A percentile compares a stretch with the other conserved stretches of the same genome.
Evolutionary conservation across 805 yeast genomes (phyloP).

Genomic region (Limtongozyma cylindracea): DNA sequence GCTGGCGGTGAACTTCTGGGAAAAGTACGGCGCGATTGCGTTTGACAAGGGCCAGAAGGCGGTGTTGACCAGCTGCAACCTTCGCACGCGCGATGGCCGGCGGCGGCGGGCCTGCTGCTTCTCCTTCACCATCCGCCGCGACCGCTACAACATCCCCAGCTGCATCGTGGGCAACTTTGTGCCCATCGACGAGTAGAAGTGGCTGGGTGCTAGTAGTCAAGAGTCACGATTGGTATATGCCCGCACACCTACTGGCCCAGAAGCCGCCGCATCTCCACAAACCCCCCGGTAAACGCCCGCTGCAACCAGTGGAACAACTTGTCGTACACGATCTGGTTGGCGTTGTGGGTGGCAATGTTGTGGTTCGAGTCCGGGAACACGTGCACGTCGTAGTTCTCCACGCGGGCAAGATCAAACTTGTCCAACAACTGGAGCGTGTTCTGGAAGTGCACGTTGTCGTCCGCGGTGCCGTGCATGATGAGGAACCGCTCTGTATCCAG

Average conservation of each 20-base stretch:
- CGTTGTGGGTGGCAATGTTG: conserved; percentile 56
- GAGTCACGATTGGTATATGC: too few relatives aligned
- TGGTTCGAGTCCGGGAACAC: conserved; percentile 91
- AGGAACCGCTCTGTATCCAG: conserved; percentile 26
- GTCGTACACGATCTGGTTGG: conserved; percentile 45
- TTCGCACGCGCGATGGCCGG: conserved; percentile 62
- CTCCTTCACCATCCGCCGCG: conserved; percentile 81
- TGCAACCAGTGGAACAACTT: conserved; percentile 45
- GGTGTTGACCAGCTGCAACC: conserved; percentile 73
- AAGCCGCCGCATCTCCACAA: too few relatives aligned
- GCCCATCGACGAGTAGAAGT: conserved; percentile 26
- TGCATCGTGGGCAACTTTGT: conserved; percentile 91
- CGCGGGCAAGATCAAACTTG: conserved; percentile 18
- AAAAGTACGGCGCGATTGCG: conserved; percentile 87
- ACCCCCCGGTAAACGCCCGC: conserved; percentile 27
- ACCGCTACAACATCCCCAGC: conserved; percentile 82
- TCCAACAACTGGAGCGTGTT: conserved; percentile 41
- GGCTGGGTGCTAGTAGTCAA: too few relatives aligned
- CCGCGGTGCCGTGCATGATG: conserved; percentile 65
- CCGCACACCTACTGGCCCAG: too few relatives aligned
- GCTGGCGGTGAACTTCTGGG: conserved; percentile 94
- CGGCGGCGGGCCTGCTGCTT: conserved; percentile 73
- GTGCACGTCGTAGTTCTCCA: conserved; percentile 68
- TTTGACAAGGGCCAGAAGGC: conserved; percentile 93
- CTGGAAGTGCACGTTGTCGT: conserved; percentile 64